phyloP scores from a whole-genome alignment of 495 filamentous ascomycete species.

The Annulohypoxylon nitens region DNA sequence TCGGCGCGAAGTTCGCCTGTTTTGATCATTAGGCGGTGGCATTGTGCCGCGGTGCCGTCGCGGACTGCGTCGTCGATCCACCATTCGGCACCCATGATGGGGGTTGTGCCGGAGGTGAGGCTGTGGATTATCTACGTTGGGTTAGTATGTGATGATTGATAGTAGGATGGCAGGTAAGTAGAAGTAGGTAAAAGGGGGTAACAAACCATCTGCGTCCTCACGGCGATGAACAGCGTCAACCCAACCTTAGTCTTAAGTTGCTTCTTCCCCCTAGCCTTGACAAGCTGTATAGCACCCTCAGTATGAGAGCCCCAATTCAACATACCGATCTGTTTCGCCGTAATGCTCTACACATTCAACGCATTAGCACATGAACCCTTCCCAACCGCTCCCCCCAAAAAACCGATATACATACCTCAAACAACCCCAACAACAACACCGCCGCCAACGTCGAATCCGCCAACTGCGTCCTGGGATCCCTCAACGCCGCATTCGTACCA shows the following conservation, averaged over 20 bases:
- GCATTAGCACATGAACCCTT: conserved; percentile 1
- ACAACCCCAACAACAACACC: conserved; percentile 73
- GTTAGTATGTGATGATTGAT: neutral
- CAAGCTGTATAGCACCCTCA: conserved; percentile 67
- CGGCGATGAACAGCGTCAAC: conserved; percentile 63
- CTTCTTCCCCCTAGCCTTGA: conserved; percentile 65
- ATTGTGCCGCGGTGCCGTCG: conserved; percentile 56
- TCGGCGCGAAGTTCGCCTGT: conserved; percentile 63
- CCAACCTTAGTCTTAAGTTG: conserved; percentile 63
- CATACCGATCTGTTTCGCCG: conserved; percentile 59
- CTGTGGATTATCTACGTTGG: conserved; percentile 61
- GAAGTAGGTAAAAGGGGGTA: neutral
- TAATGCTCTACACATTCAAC: conserved; percentile 55
- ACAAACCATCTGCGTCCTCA: conserved; percentile 65
- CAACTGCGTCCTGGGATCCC: conserved; percentile 59
- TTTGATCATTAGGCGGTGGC: conserved; percentile 60
- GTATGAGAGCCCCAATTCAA: conserved; percentile 67
- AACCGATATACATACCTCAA: conserved; percentile 68
- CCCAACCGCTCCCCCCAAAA: neutral
- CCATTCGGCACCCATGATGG: conserved; percentile 64
- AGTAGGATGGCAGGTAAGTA: neutral
- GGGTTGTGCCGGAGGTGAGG: conserved; percentile 59
- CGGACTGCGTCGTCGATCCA: conserved; percentile 61
- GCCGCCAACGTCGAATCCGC: conserved; percentile 71
- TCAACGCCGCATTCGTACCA: conserved; percentile 66